phyloP scores from a whole-genome alignment of 2,329 filamentous ascomycete species.

The Colletotrichum lini region DNA sequence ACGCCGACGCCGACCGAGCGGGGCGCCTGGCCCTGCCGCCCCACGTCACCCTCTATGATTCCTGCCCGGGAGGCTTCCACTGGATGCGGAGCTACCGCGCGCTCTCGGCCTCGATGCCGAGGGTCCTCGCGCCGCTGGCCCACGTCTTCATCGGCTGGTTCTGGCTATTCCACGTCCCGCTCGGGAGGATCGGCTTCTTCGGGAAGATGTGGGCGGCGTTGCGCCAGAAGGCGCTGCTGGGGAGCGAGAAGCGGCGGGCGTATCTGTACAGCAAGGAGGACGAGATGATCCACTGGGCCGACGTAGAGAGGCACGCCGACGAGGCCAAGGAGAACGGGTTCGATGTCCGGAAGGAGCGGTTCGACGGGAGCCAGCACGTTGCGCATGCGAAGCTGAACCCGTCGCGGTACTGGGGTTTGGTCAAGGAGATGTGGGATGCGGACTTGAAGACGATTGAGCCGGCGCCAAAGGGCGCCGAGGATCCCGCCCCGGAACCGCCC shows the following conservation, averaged over 20 bases:
- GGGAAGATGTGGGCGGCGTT: slow-evolving; percentile 54
- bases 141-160: slow-evolving; percentile 52
- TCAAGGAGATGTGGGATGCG: slow-evolving; percentile 63
- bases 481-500: background rate
- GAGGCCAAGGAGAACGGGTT: slow-evolving; percentile 58
- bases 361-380: slow-evolving; percentile 65
- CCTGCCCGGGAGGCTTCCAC: slow-evolving; percentile 62
- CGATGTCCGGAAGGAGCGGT: slow-evolving; percentile 60
- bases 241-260: slow-evolving; percentile 59
- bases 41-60: slow-evolving; percentile 63
- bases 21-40: slow-evolving; percentile 52
- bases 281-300: slow-evolving; percentile 59
- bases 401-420: slow-evolving; percentile 65
- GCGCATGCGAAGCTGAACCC: slow-evolving; percentile 62
- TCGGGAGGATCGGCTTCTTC: slow-evolving; percentile 50
- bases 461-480: background rate
- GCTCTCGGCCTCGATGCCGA: slow-evolving; percentile 54
- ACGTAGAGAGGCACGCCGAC: slow-evolving; percentile 64
- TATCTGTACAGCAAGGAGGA: slow-evolving; percentile 69
- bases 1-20: slow-evolving; percentile 46
- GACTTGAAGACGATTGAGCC: slow-evolving; percentile 10
- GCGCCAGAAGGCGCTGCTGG: slow-evolving; percentile 52
- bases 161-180: slow-evolving; percentile 50
- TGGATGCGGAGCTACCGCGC: slow-evolving; percentile 58
- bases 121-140: slow-evolving; percentile 53